Evolutionary conservation across 148 eudicot genomes (phyloP), one percentile per base, ranked within the genome.

Genomic region (Arctostaphylos glauca): DNA sequence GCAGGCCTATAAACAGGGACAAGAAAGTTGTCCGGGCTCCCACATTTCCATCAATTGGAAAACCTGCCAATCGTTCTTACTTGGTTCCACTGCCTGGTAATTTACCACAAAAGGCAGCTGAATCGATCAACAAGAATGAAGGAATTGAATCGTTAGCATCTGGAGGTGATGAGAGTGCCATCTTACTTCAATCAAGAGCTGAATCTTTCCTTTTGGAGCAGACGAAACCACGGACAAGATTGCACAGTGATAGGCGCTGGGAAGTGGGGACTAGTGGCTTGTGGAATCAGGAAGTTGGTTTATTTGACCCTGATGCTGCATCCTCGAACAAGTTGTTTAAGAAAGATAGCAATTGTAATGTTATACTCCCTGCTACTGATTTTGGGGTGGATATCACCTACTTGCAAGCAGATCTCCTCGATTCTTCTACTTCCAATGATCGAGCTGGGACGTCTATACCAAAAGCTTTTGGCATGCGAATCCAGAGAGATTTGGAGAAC

Each of bases 401-500:
- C 41, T 64, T 64, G 70, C 70, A 64, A 64, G 70, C 70, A 64
- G 43, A 64, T 64, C 70, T 62, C 13, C 68, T 64, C 9, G 41
- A 64, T 41, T 9, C 25, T 64, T 64, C 70, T 64, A 31, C 70
- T 64, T 64, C 5, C 70, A 64, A 23, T 64, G 23, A 73, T 55
- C 83, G 10, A 71, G 58, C 46, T 13, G 81, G 41, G 41, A 64
- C 3, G 15, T 9, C 2, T 15, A 23, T 64, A 25, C 15, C 41
- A 23, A 64, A 64, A 21, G 14, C 70, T 9, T 64, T 23, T 23
- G 70, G 83, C 73, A 48, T 73, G 48, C 83, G 82, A 31, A 59
- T 55, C 48, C 84, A 60, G 79, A 84, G 52, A 71, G 83, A 88
- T 70, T 85, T 84, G 91, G 88, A 87, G 64, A 64, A 72, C 15